Base-by-base conservation (phyloP, 768 basidiomycete species). In the Lactifluus volemus region DNA sequence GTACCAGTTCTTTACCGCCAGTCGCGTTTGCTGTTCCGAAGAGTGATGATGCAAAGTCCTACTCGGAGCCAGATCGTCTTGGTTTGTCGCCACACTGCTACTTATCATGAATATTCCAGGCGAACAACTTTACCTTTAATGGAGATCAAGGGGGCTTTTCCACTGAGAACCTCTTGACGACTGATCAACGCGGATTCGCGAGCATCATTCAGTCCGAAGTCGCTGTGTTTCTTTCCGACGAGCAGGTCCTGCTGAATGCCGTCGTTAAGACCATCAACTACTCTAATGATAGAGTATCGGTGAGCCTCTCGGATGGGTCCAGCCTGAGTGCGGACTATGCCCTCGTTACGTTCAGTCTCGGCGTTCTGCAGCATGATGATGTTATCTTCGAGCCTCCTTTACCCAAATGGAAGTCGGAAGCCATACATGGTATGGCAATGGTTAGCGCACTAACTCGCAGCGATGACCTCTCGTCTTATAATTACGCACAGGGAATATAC, bases 341-440 rank as follows among this genome's bases (percentile, higher is more conserved):
- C 3, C 67, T 88, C 32, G 81, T 80, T 63, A 88, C 86, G 0
- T 88, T 88, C 71, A 86, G 85, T 62, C 68, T 85, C 1, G 86
- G 86, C 0, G 86, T 88, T 7, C 73, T 88, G 56, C 86, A 88
- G 71, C 75, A 84, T 58, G 72, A 77, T 34, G 84, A 86, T 60
- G 80, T 88, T 5, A 59, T 54, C 3, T 88, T 85, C 64, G 67
- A 77, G 45, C 86, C 86, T 2, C 25, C 71, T 9, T 68, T 86
- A 19, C 86, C 85, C 67, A 73, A 66, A 10, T 87, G 78, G 75
- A 87, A 86, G 68, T 59, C 74, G n/a, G 85, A 86, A 59, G 85
- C 84, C 4, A 81, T 86, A 41, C 78, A 81, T 36, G 79, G 78
- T 59, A 80, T 85, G 70, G 74, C 75, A 12, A 86, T 87, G 85